Evolutionary conservation across 768 basidiomycete species (phyloP).

Genomic region (Leccinellum rugosiceps): DNA sequence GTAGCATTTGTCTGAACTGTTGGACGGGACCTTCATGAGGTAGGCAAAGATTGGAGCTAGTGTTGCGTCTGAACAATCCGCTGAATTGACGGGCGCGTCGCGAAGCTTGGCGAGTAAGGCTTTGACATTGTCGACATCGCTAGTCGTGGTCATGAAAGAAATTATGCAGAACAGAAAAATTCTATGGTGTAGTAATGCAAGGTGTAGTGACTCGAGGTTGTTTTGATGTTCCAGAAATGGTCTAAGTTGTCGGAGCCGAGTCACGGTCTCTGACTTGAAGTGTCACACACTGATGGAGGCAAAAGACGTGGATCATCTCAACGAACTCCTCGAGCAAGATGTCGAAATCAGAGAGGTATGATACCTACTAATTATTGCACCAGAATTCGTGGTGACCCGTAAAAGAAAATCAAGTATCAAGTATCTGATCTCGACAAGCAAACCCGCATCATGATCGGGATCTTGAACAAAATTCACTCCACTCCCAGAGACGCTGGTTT

Average conservation of each 20-base stretch:
- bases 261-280: not conserved
- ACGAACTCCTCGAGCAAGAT: conserved; percentile 59
- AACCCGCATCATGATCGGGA: conserved; percentile 66
- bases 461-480: conserved; percentile 77
- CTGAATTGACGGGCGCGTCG: conserved; percentile 54
- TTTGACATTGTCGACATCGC: conserved; percentile 39
- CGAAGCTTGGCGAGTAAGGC: conserved; percentile 53
- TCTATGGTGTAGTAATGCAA: not conserved
- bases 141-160: conserved; percentile 24
- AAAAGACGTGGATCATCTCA: conserved; percentile 54
- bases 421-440: conserved; percentile 74
- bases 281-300: conserved; percentile 46
- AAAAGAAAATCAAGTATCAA: conserved; percentile 77
- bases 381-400: not conserved
- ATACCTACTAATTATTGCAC: not conserved
- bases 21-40: conserved; percentile 46
- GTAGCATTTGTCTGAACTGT: conserved; percentile 35
- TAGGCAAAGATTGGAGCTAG: conserved; percentile 51
- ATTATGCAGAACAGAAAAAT: not conserved
- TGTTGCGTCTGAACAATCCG: conserved; percentile 44
- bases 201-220: not conserved
- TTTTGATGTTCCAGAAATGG: conserved; percentile 17
- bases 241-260: not conserved
- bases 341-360: conserved; percentile 62
- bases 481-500: conserved; percentile 59